Conservation (phyloP, 163 green algal species). For the Coccomyxa subellipsoidea region DNA sequence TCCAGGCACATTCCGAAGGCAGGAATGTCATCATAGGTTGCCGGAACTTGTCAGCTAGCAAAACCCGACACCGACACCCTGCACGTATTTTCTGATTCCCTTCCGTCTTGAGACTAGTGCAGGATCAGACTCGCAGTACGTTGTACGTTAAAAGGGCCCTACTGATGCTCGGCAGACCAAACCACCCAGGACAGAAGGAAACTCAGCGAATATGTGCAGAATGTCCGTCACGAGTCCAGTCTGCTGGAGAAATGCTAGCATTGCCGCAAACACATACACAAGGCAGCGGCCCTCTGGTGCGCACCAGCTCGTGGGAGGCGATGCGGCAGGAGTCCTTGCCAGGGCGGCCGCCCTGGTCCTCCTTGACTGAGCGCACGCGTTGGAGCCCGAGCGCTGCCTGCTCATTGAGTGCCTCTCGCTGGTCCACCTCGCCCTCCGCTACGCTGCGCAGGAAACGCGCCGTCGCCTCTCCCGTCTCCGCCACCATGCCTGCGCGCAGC, state of each 20-base stretch:
- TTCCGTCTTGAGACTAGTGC: too few relatives aligned
- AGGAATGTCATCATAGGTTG: too few relatives aligned
- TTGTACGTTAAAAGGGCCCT: too few relatives aligned
- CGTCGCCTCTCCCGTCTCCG: conserved; percentile 54
- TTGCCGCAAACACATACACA: too few relatives aligned
- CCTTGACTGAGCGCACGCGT: neutral
- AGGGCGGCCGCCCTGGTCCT: neutral
- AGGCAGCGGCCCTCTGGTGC: too few relatives aligned
- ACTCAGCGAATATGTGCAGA: too few relatives aligned
- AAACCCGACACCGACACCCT: neutral
- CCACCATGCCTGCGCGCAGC: conserved; percentile 54
- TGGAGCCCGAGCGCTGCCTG: neutral
- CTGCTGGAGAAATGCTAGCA: too few relatives aligned
- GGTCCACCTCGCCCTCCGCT: conserved; percentile 37
- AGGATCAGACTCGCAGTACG: too few relatives aligned
- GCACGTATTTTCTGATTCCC: neutral
- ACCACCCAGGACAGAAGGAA: too few relatives aligned
- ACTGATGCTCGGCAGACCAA: too few relatives aligned
- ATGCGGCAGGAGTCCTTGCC: neutral
- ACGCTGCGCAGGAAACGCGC: conserved; percentile 45
- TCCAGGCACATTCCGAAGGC: too few relatives aligned
- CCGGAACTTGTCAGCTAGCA: neutral
- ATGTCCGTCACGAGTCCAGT: too few relatives aligned
- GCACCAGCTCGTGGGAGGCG: conserved; percentile 4
- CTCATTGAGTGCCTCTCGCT: neutral